A percentile compares a stretch with the other conserved stretches of the same genome.
These are phyloP conservation scores for Lagerstroemia speciosa DNA, from an alignment of 345 rosid species.

Conservation along the genomic window DNA sequence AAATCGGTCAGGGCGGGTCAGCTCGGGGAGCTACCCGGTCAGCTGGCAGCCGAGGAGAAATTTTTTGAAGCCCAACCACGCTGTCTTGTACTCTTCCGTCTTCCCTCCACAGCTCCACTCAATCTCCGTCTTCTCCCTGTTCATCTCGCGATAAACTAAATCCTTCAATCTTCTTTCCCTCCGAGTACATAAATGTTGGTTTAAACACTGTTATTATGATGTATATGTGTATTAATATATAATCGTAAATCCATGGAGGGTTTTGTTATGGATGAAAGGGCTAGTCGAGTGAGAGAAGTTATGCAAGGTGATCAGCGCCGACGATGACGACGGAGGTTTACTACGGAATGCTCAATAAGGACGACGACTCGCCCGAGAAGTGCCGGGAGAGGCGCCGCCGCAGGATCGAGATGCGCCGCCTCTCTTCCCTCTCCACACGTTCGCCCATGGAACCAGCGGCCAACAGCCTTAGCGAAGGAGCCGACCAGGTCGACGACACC, in stretches of 20 bases:
- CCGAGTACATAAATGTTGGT: too few relatives aligned
- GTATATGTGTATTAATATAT: background rate
- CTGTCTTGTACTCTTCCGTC: slow-evolving; percentile 9
- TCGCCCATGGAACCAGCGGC: background rate
- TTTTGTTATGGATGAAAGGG: background rate
- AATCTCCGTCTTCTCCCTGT: slow-evolving; percentile 1
- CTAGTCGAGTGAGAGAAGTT: background rate
- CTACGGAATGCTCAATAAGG: slow-evolving; percentile 21
- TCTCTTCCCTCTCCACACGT: slow-evolving; percentile 15
- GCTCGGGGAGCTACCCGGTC: slow-evolving; percentile 14
- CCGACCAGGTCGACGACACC: slow-evolving; percentile 4
- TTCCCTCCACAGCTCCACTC: background rate
- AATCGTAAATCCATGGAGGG: background rate
- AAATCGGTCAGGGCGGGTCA: slow-evolving; percentile 16
- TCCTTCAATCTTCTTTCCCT: background rate
- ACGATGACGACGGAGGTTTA: slow-evolving; percentile 14
- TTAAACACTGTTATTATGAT: background rate
- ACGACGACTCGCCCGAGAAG: slow-evolving; percentile 32
- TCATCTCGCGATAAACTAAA: background rate
- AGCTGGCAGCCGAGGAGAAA: slow-evolving; percentile 18
- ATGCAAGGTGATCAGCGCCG: background rate
- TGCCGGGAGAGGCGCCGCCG: slow-evolving; percentile 50
- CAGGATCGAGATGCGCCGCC: slow-evolving; percentile 50
- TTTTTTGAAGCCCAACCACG: slow-evolving; percentile 17
- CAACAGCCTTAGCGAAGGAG: background rate